Conservation (phyloP, 495 filamentous ascomycete genomes). For the Amorphotheca resinae region DNA sequence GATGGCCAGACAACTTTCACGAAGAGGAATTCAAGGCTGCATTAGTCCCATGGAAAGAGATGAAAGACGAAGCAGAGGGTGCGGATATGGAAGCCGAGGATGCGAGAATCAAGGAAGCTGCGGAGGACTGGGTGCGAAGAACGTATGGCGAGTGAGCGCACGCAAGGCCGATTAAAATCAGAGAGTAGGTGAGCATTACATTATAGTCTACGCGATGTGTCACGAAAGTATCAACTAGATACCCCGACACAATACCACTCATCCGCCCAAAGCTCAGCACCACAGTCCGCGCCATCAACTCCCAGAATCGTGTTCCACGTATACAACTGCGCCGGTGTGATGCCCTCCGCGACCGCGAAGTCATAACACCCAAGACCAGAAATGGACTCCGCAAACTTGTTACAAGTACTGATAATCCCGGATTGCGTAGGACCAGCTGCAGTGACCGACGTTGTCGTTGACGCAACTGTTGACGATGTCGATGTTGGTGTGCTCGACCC, state of each 20-base stretch:
- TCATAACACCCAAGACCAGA: neutral
- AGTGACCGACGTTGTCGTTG: neutral
- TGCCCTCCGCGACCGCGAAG: conserved; percentile 2
- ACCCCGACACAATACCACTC: conserved; percentile 15
- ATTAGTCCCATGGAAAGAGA: neutral
- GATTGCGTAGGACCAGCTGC: conserved; percentile 10
- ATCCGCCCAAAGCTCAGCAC: conserved; percentile 5
- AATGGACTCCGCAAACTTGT: conserved; percentile 3
- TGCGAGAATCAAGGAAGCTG: neutral
- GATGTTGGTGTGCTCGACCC: neutral
- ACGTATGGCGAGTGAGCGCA: conserved; percentile 1
- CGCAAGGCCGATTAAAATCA: too few relatives aligned
- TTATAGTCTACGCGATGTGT: neutral
- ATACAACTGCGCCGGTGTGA: conserved; percentile 7
- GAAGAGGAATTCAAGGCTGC: neutral
- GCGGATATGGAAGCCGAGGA: neutral
- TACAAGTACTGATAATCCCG: conserved; percentile 9
- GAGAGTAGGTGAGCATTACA: neutral
- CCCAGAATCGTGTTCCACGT: conserved; percentile 15
- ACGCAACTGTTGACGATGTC: neutral
- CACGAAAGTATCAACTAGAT: neutral
- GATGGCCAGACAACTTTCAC: neutral
- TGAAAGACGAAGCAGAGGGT: neutral
- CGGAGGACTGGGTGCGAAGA: neutral
- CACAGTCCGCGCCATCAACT: conserved; percentile 9